phyloP scores from a whole-genome alignment of 768 basidiomycete genomes.

The Gelatoporia subvermispora region DNA sequence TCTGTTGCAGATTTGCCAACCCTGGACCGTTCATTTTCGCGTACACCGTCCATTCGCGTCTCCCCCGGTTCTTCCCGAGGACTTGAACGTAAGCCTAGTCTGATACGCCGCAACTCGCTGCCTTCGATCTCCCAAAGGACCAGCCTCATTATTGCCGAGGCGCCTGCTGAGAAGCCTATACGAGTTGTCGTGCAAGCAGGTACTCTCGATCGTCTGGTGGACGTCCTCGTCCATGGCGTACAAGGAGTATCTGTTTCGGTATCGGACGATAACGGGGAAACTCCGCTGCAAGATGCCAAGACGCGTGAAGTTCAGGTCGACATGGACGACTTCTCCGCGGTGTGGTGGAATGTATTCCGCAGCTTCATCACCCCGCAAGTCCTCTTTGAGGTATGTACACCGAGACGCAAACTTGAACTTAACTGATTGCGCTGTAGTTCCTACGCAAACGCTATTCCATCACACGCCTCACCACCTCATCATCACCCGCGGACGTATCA shows the following conservation, averaged over 20 bases:
- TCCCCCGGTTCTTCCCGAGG: conserved; percentile 59
- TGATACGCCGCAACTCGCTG: conserved; percentile 70
- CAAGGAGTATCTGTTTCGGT: conserved; percentile 75
- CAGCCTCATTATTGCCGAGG: conserved; percentile 55
- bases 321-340: conserved; percentile 61
- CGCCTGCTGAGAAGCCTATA: conserved; percentile 64
- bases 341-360: conserved; percentile 83
- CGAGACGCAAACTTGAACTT: neutral
- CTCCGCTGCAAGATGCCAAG: conserved; percentile 68
- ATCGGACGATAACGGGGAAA: conserved; percentile 84
- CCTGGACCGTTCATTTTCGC: conserved; percentile 39
- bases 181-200: conserved; percentile 78
- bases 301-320: conserved; percentile 71
- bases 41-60: conserved; percentile 75
- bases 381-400: conserved; percentile 70
- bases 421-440: conserved; percentile 39
- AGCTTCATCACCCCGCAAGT: conserved; percentile 78
- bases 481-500: conserved; percentile 41
- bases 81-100: conserved; percentile 71
- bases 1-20: conserved; percentile 42
- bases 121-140: conserved; percentile 68
- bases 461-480: conserved; percentile 34
- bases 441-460: conserved; percentile 70
- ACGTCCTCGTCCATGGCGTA: conserved; percentile 72
- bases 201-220: conserved; percentile 68